A percentile compares a stretch with the other conserved stretches of the same genome.
Conservation (phyloP, 2,329 filamentous ascomycete species). For the Cordyceps sp. region DNA sequence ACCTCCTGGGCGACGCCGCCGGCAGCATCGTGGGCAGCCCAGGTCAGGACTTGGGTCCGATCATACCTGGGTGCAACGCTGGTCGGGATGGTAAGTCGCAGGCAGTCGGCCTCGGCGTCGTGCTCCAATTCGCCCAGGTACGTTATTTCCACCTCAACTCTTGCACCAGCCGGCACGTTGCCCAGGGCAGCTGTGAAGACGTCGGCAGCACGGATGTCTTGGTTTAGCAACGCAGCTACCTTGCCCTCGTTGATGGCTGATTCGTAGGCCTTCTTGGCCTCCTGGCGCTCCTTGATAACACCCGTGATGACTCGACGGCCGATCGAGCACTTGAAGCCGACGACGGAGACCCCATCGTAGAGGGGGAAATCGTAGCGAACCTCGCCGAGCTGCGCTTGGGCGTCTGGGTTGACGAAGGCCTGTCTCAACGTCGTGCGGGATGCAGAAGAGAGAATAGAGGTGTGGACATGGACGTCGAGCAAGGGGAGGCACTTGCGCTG, state of each 20-base stretch:
- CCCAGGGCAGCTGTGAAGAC: slow-evolving; percentile 53
- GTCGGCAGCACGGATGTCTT: slow-evolving; percentile 41
- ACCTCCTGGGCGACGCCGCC: neutral
- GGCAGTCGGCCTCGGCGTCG: slow-evolving; percentile 48
- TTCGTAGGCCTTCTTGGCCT: slow-evolving; percentile 42
- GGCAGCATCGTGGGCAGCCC: too few relatives aligned
- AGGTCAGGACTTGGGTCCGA: neutral
- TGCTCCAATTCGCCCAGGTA: slow-evolving; percentile 59
- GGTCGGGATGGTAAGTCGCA: slow-evolving; percentile 53
- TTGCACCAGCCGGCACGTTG: slow-evolving; percentile 43
- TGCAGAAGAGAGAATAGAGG: slow-evolving; percentile 40
- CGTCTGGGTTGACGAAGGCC: slow-evolving; percentile 42
- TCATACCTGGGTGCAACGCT: slow-evolving; percentile 52
- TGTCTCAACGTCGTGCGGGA: slow-evolving; percentile 32
- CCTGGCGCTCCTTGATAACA: slow-evolving; percentile 47
- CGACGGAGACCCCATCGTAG: slow-evolving; percentile 55
- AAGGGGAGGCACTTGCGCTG: slow-evolving; percentile 35
- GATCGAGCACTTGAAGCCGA: slow-evolving; percentile 48
- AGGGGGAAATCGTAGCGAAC: slow-evolving; percentile 54
- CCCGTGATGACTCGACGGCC: slow-evolving; percentile 43
- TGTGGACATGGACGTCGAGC: slow-evolving; percentile 37
- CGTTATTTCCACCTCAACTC: slow-evolving; percentile 41
- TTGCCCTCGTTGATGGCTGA: slow-evolving; percentile 40
- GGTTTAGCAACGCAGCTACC: slow-evolving; percentile 48
- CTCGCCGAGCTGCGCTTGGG: slow-evolving; percentile 16